Conservation (phyloP, 1,139 yeast genomes). For the Geotrichum fermentans region DNA sequence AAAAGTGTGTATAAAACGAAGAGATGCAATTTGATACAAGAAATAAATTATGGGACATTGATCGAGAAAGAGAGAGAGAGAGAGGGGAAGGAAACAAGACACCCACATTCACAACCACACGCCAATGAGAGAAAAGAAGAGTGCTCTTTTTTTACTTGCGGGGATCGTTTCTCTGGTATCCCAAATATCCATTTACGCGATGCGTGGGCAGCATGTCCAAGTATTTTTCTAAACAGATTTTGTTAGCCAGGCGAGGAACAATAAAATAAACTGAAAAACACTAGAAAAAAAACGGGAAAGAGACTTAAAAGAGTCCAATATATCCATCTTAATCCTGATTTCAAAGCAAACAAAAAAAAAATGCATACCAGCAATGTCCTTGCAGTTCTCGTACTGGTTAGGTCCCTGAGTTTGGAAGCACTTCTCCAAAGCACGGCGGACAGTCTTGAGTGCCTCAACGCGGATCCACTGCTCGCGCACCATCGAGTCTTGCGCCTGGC, state of each 20-base stretch:
- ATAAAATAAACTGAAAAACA: no score
- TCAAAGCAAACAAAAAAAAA: neutral
- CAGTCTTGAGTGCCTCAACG: conserved; percentile 59
- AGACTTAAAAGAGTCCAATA: neutral
- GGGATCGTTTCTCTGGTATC: conserved; percentile 83
- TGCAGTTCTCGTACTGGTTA: conserved; percentile 73
- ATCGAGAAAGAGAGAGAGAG: no score
- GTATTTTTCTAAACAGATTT: conserved; percentile 57
- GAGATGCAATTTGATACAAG: no score
- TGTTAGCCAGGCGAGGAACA: no score
- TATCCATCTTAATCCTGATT: neutral
- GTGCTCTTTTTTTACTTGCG: conserved; percentile 45
- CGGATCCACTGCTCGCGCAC: conserved; percentile 78
- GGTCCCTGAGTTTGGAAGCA: conserved; percentile 60
- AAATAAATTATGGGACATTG: no score
- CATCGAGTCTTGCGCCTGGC: conserved; percentile 70
- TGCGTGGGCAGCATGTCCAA: conserved; percentile 68
- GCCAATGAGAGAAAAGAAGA: neutral
- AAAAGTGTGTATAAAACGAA: no score
- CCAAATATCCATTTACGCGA: conserved; percentile 66
- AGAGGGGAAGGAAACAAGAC: neutral
- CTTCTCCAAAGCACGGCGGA: conserved; percentile 69
- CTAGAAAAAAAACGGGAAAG: no score
- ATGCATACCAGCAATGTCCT: conserved; percentile 53
- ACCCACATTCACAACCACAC: neutral